Base-by-base conservation (phyloP, 2,329 filamentous ascomycete genomes). In the Incumbomyces delicatus region DNA sequence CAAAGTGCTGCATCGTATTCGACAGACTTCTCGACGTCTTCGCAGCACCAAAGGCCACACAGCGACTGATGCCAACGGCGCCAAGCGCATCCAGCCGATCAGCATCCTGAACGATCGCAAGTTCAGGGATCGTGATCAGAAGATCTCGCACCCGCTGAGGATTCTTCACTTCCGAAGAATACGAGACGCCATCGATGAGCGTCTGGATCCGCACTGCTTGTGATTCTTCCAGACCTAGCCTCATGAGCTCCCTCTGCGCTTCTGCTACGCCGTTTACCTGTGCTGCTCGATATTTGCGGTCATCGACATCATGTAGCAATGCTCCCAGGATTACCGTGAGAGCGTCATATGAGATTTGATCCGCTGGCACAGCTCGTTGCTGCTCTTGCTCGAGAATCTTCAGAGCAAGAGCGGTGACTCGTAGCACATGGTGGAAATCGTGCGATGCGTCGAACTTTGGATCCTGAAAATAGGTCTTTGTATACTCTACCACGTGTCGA, bases 71-170 rank as follows among this genome's bases (percentile, higher is more conserved):
- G 0, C 90, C 90, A 27, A 95, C 77, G 0, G 85, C 87, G 1
- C 89, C 90, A 41, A 95, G 81, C 3, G 88, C 85, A 66, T 96
- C 90, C n/a, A 96, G 71, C 6, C 89, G 75, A 68, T 95, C 90
- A 3, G 89, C 89, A 64, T 95, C 90, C 66, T 95, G 89, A 29
- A 95, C 87, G 40, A 94, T 77, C 0, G 79, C 88, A 30, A 92
- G 69, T 63, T 92, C 87, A 1, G 86, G 86, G 61, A 85, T 71
- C 27, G 66, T 60, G 5, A 61, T 61, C n/a, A 94, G 70, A n/a
- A 89, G 70, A 1, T 67, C 64, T n/a, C 64, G 64, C 7, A 87
- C 80, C 11, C 67, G 65, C 5, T 65, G 66, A 1, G 83, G 81
- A 58, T 88, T 72, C 57, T 76, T 77, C 41, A 77, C 70, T 65